These are phyloP conservation scores for Trichoderma citrinoviride DNA, from an alignment of 2,329 filamentous ascomycete species.

Conservation along the genomic window DNA sequence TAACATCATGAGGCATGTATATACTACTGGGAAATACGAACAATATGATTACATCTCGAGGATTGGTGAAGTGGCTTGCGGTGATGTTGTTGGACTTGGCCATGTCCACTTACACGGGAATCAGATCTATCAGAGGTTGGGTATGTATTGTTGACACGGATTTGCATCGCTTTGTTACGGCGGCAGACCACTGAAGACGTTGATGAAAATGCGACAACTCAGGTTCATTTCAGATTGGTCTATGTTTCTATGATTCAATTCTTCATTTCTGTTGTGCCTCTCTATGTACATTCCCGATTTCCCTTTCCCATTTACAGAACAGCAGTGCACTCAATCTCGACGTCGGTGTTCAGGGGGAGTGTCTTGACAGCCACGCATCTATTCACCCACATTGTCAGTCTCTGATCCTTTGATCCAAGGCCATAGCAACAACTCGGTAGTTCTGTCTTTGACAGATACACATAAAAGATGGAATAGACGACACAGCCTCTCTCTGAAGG, in stretches of 20 bases:
- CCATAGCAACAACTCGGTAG: not conserved
- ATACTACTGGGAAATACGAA: not conserved
- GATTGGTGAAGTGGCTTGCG: not conserved
- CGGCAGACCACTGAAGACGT: not conserved
- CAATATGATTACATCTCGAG: not conserved
- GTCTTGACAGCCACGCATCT: conserved; percentile 40
- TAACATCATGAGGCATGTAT: conserved; percentile 5
- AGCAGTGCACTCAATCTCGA: conserved; percentile 39
- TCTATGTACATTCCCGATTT: not conserved
- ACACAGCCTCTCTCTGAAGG: not conserved
- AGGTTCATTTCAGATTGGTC: not conserved
- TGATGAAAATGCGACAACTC: not conserved
- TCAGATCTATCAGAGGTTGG: too few species aligned
- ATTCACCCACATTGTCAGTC: not conserved
- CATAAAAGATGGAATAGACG: not conserved
- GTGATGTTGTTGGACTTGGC: not conserved
- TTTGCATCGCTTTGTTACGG: too few species aligned
- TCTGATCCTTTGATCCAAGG: not conserved
- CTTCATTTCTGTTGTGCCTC: not conserved
- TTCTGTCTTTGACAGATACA: not conserved
- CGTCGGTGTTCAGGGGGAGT: conserved; percentile 34
- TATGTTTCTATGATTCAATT: not conserved
- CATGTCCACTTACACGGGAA: not conserved
- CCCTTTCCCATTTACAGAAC: conserved; percentile 24
- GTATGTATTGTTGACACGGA: too few species aligned